Evolutionary conservation across 352 stramenopile genomes (phyloP), one percentile per base, ranked within the genome.

Genomic region (Plasmopara halstedii): DNA sequence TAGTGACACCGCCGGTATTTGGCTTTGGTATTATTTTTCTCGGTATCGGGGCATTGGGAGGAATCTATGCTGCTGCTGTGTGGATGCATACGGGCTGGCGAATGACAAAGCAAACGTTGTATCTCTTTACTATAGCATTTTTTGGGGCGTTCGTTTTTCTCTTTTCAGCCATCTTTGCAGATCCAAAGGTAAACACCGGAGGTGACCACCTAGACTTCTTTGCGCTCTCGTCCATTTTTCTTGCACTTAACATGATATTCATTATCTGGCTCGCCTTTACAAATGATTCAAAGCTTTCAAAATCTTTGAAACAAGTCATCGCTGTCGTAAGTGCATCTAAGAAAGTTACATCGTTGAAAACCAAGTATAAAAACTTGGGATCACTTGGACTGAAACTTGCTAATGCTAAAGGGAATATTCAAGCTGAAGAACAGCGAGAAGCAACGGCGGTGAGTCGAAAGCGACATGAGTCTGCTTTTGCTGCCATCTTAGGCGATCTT

Each of bases 251-350:
- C 53, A 89, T 94, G 80, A 81, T 92, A 64, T 80, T 83, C 6
- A 83, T 95, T 57, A 76, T 95, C n/a, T 94, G 81, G 73, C 74
- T 96, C 29, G 81, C 79, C 5, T 95, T 96, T 56, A 88, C 81
- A 0, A 95, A 95, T 50, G 85, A 96, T 52, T 64, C 69, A 6
- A 88, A 94, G 62, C 53, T 94, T 11, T 78, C 72, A 15, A 94
- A 91, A 46, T 91, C 79, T 19, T 67, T 94, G 29, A 64, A 75
- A 2, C 76, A 91, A 38, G 78, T 94, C 13, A 52, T 90, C n/a
- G 71, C 79, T 4, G 72, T 83, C 8, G 78, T 91, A 5, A 69
- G 67, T 0, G 77, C 76, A 2, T 73, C 67, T 14, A 90, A 93
- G 46, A 93, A 90, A 46, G 70, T 87, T 4, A 85, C 69, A 11